Base-by-base conservation (phyloP, 2,329 filamentous ascomycete species). In the Penicillium sp. region DNA sequence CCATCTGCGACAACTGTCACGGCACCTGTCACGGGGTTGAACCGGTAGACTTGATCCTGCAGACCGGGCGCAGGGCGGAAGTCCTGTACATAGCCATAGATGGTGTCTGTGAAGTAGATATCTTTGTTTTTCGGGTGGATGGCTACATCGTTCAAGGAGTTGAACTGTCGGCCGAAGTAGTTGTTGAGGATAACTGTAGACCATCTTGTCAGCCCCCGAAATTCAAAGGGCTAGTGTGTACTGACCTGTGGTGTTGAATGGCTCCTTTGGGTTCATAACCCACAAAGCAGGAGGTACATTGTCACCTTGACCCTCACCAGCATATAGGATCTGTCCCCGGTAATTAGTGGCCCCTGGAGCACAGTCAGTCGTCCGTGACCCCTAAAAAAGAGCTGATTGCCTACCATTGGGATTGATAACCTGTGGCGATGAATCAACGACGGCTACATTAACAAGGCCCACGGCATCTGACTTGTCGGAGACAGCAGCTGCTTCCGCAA, bases 91-190 rank as follows among this genome's bases (percentile, higher is more conserved):
- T 52, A 58, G 6, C 55, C 55, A 19, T 58, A 58, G 22, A 57
- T 53, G 0, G 54, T 52, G 34, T 58, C 57, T 13, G 57, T 58
- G 33, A 58, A 58, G 37, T 56, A 58, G 26, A 58, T 46, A 9
- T 57, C 55, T 28, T 55, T 57, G 26, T 47, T 56, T n/a, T 47
- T 41, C 0, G 57, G 55, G 24, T 58, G 57, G 9, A 58, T 52
- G 6, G 48, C 49, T 1, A 58, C 48, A 45, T 58, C 55, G 15
- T 58, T 57, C 15, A 58, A 17, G 6, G 57, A 57, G 33, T 57
- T 58, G 28, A 58, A 58, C 32, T 57, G 55, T 5, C 55, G 53
- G 29, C 57, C 57, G 34, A 57, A 58, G 46, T 52, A 58, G 41
- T 58, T 58, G 43, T 58, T 58, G 29, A 58, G 38, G 10, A 58